Base-by-base conservation (phyloP, 768 basidiomycete species). In the Coprinopsis sp. region DNA sequence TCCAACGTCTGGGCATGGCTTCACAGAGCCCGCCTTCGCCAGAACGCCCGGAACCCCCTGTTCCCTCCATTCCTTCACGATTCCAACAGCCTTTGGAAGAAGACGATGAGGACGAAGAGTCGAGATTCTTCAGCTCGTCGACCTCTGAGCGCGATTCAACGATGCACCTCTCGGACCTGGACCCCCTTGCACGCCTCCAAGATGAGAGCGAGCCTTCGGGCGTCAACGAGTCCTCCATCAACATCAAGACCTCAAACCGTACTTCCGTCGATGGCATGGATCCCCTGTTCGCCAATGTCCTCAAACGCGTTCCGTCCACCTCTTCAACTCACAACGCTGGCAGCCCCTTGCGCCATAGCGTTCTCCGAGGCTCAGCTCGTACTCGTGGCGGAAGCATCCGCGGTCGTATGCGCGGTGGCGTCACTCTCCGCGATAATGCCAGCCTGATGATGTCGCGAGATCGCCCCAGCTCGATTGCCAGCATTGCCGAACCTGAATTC, bases 191-290 rank as follows among this genome's bases (percentile, higher is more conserved):
- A 2, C 47, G 63, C 33, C 34, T 31, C 11, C 52, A 54, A 7
- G 58, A 56, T 7, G 54, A 58, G 2, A 54, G 54, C 24, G 55
- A 55, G 22, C 29, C 38, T 3, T 49, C 57, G 49, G 48, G 40
- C n/a, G 7, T 42, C 18, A 23, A 57, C 58, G 12, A 54, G 55
- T 2, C 63, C 63, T 12, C 62, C 56, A 22, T 75, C 74, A 2
- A 51, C 29, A 59, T 67, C 30, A 56, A 63, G 11, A 64, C 59
- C 7, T 83, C 82, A 3, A 85, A 86, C 55, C 73, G 82, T 28
- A 78, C 78, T 5, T 87, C 83, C 55, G 76, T 89, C 3, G 88
- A 91, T 46, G 89, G 88, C 34, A 88, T 93, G 85, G 91, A 92
- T 51, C 91, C 91, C 8, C 75, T 68, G 1, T 93, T 89, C 57